A percentile compares a stretch with the other conserved stretches of the same genome.
Conservation (phyloP, 1,139 yeast species). For the Sugiyamaella neomexicana region DNA sequence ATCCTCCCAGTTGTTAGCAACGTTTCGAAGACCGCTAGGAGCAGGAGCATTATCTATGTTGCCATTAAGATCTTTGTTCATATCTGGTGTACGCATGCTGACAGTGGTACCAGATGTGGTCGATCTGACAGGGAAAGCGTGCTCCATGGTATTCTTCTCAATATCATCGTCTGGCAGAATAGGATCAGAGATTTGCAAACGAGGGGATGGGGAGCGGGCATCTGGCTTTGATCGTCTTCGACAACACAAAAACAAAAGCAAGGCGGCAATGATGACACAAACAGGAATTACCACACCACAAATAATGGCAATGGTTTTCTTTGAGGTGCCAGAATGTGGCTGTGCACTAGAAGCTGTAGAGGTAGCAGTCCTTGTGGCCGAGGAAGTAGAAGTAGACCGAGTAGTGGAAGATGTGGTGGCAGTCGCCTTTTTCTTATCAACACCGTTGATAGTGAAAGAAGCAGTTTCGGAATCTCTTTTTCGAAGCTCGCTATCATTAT, state of each 20-base stretch:
- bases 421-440: conserved; percentile 34
- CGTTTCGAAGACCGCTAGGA: conserved; percentile 14
- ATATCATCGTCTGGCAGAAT: conserved; percentile 30
- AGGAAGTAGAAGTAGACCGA: conserved; percentile 30
- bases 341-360: conserved; percentile 37
- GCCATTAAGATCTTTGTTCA: conserved; percentile 18
- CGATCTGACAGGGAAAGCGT: conserved; percentile 40
- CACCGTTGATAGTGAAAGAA: conserved; percentile 58
- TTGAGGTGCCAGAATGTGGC: conserved; percentile 33
- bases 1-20: conserved; percentile 33
- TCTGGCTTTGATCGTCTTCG: conserved; percentile 46
- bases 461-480: conserved; percentile 41
- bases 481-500: conserved; percentile 20
- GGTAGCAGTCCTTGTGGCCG: conserved; percentile 33
- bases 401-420: conserved; percentile 28
- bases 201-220: conserved; percentile 14
- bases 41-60: conserved; percentile 16
- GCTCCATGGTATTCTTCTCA: conserved; percentile 18
- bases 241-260: conserved; percentile 57
- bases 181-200: conserved; percentile 32
- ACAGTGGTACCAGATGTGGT: conserved; percentile 46
- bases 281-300: conserved; percentile 85
- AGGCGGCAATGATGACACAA: conserved; percentile 49
- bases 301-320: conserved; percentile 70
- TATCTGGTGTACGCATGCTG: conserved; percentile 20